Evolutionary conservation across 2,329 filamentous ascomycete species (phyloP).

Genomic region (Trichoderma oligosporum): DNA sequence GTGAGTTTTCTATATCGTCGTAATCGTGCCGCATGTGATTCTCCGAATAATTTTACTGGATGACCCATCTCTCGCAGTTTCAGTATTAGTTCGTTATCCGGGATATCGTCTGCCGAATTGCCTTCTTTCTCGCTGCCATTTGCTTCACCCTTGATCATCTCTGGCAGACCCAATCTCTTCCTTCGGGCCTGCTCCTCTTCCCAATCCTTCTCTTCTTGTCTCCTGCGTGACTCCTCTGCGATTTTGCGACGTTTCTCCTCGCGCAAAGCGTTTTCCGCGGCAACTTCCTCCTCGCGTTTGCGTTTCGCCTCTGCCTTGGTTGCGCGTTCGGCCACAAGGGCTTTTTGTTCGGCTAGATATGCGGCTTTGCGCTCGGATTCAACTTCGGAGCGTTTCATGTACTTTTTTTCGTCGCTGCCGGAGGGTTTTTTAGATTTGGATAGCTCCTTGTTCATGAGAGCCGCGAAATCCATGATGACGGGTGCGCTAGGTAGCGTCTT

Average conservation of each 20-base stretch:
- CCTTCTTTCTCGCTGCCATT: conserved; percentile 38
- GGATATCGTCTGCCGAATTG: conserved; percentile 59
- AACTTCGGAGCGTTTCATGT: conserved; percentile 76
- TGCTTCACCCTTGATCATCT: conserved; percentile 48
- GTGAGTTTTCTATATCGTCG: conserved; percentile 66
- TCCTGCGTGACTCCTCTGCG: conserved; percentile 71
- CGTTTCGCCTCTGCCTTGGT: conserved; percentile 73
- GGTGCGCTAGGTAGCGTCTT: background rate
- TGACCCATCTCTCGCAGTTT: conserved; percentile 70
- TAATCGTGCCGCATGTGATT: conserved; percentile 66
- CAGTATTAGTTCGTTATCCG: conserved; percentile 64
- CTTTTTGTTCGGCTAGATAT: conserved; percentile 78
- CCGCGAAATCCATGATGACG: conserved; percentile 83
- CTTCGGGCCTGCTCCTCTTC: conserved; percentile 69
- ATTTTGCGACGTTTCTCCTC: conserved; percentile 79
- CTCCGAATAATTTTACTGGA: conserved; percentile 75
- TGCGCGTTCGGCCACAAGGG: conserved; percentile 66
- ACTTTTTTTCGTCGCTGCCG: conserved; percentile 60
- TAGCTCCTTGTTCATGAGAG: conserved; percentile 90
- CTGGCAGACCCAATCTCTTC: conserved; percentile 76
- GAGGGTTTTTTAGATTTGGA: conserved; percentile 65
- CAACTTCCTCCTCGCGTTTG: conserved; percentile 82
- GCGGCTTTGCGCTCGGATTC: conserved; percentile 77
- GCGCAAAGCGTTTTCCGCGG: conserved; percentile 61
- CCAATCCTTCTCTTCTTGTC: conserved; percentile 68